A percentile compares a stretch with the other conserved stretches of the same genome.
These are phyloP conservation scores for Rhizoclosmatium globosum DNA, from an alignment of 192 early-diverging fungal species.

Conservation along the genomic window DNA sequence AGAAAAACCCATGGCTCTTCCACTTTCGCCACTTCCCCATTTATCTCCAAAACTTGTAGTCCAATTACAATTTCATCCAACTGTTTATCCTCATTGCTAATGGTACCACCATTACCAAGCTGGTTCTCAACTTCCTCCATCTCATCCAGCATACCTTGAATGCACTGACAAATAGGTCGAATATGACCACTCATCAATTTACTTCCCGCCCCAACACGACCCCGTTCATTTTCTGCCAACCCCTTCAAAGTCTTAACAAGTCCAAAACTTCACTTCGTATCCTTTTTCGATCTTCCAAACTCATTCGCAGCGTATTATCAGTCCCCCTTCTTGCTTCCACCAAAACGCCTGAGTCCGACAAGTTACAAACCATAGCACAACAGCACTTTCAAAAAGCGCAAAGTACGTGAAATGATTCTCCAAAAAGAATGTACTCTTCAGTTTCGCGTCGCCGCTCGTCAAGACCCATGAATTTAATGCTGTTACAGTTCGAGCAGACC, in stretches of 20 bases:
- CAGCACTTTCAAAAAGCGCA: slow-evolving; percentile 5
- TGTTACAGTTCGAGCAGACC: not conserved
- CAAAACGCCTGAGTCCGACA: not conserved
- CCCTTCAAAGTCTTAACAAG: not conserved
- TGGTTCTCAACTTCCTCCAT: not conserved
- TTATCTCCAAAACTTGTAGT: not conserved
- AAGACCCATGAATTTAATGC: not conserved
- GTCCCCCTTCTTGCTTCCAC: not conserved
- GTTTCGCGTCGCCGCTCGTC: not conserved
- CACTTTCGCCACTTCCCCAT: not conserved
- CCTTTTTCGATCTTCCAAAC: not conserved
- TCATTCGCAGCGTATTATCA: slow-evolving; percentile 5
- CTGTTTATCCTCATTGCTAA: not conserved
- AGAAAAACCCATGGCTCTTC: slow-evolving; percentile 30
- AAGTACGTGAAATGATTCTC: slow-evolving; percentile 3
- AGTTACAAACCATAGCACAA: slow-evolving; percentile 15
- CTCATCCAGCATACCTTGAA: not conserved
- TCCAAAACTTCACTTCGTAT: slow-evolving; percentile 23
- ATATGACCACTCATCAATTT: not conserved
- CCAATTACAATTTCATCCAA: not conserved
- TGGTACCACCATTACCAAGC: not conserved
- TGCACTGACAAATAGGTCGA: not conserved
- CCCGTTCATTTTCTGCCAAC: not conserved
- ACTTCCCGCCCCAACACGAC: not conserved
- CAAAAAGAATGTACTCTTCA: not conserved